A percentile compares a stretch with the other conserved stretches of the same genome.
phyloP scores from a whole-genome alignment of 805 yeast genomes.

The Suhomyces tanzawaensis region DNA sequence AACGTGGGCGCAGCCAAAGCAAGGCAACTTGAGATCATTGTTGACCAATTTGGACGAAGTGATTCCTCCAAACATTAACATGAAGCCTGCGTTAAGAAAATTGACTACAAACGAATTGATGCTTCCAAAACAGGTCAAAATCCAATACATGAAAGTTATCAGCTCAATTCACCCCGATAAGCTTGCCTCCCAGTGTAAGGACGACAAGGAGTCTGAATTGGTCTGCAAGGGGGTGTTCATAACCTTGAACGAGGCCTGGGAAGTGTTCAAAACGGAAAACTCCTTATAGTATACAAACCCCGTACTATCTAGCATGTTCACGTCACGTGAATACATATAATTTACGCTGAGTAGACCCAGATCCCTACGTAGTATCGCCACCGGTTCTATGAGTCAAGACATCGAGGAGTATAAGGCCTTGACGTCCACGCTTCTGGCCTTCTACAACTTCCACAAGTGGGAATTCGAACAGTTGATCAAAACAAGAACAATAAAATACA shows the following conservation, averaged over 20 bases:
- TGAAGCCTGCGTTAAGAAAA: slow-evolving; percentile 12
- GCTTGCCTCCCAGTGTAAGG: slow-evolving; percentile 32
- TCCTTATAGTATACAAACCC: slow-evolving; percentile 1
- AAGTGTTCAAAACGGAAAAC: slow-evolving; percentile 22
- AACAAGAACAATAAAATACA: slow-evolving; percentile 28
- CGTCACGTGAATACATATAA: not conserved
- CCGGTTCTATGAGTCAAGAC: slow-evolving; percentile 18
- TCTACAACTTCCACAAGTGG: slow-evolving; percentile 31
- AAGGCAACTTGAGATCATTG: slow-evolving; percentile 72
- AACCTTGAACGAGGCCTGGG: slow-evolving; percentile 76
- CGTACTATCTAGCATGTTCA: not conserved
- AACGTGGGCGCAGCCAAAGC: slow-evolving; percentile 11
- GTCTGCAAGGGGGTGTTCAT: slow-evolving; percentile 87
- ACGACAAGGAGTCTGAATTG: slow-evolving; percentile 69
- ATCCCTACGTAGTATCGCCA: no score
- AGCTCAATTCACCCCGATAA: slow-evolving; percentile 85
- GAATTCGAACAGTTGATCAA: slow-evolving; percentile 31
- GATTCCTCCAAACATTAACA: slow-evolving; percentile 48
- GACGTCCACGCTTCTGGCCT: slow-evolving; percentile 37
- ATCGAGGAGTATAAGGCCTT: slow-evolving; percentile 35
- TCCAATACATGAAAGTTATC: slow-evolving; percentile 78
- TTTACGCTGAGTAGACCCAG: no score
- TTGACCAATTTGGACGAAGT: slow-evolving; percentile 66
- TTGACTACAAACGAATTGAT: slow-evolving; percentile 68
- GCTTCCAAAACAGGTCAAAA: slow-evolving; percentile 83